A percentile compares a stretch with the other conserved stretches of the same genome.
These are phyloP conservation scores for Herpotrichia juniperi DNA, from an alignment of 2,329 filamentous ascomycete genomes.

Conservation along the genomic window DNA sequence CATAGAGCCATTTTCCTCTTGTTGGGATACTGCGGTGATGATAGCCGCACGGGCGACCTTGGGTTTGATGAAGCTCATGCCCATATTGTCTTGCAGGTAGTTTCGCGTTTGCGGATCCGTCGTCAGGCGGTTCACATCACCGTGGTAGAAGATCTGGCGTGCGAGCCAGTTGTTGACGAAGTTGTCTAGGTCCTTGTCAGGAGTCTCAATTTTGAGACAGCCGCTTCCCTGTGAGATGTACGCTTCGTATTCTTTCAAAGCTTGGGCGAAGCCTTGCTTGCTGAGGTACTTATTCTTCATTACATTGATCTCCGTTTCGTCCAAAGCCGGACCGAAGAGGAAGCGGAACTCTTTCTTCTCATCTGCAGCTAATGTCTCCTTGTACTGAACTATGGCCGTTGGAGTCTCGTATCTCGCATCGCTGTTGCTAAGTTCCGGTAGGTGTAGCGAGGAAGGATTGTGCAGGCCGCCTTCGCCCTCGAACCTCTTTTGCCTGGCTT, in stretches of 20 bases:
- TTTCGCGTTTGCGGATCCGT: conserved; percentile 66
- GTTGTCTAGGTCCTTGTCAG: conserved; percentile 62
- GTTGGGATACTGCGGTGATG: conserved; percentile 58
- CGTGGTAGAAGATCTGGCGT: conserved; percentile 64
- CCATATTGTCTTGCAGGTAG: conserved; percentile 67
- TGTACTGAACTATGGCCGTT: conserved; percentile 61
- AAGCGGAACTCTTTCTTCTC: conserved; percentile 58
- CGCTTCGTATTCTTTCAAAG: conserved; percentile 54
- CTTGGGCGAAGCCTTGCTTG: conserved; percentile 55
- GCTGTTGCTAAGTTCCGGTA: conserved; percentile 49
- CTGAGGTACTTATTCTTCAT: conserved; percentile 58
- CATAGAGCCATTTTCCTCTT: conserved; percentile 62
- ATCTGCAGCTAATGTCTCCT: conserved; percentile 47
- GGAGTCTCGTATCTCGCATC: conserved; percentile 64
- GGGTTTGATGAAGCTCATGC: conserved; percentile 64
- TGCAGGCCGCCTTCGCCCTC: conserved; percentile 64
- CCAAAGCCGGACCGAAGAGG: conserved; percentile 61
- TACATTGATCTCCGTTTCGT: conserved; percentile 56
- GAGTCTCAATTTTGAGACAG: conserved; percentile 60
- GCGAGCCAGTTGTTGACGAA: conserved; percentile 66
- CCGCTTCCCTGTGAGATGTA: conserved; percentile 60
- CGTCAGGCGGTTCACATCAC: conserved; percentile 63
- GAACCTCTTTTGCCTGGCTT: conserved; percentile 59
- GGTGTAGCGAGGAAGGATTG: conserved; percentile 54
- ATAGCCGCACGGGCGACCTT: conserved; percentile 57